Percentiles rank a stretch among this genome's conserved stretches.
Evolutionary conservation across 257 asterid species (phyloP).

Genomic region (Rauvolfia tetraphylla): DNA sequence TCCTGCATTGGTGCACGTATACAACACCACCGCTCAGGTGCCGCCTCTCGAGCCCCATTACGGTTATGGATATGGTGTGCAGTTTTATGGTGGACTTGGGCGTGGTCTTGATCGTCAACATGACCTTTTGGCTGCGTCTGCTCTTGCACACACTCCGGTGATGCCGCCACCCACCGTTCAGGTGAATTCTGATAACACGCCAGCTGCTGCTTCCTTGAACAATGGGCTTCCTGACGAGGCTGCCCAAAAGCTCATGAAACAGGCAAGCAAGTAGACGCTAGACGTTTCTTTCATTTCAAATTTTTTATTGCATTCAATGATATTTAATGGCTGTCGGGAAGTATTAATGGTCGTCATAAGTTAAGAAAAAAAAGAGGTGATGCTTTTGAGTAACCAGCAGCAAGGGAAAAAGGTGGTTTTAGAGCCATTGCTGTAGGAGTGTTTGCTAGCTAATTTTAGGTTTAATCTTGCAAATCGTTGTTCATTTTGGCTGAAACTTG

Average conservation of each 20-base stretch:
- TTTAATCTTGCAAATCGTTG: not conserved
- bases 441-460: not conserved
- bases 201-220: slow-evolving; percentile 25
- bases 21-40: slow-evolving; percentile 1
- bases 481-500: not conserved
- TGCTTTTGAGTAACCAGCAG: not conserved
- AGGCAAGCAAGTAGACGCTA: slow-evolving; percentile 34
- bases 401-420: not conserved
- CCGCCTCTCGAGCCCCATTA: not conserved
- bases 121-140: slow-evolving; percentile 19
- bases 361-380: not conserved
- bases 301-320: not conserved
- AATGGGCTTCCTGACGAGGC: slow-evolving; percentile 50
- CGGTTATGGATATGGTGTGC: slow-evolving; percentile 6
- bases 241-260: slow-evolving; percentile 60
- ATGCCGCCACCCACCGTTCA: slow-evolving; percentile 7
- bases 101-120: slow-evolving; percentile 16
- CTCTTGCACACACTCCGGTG: not conserved
- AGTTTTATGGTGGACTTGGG: slow-evolving; percentile 15
- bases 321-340: not conserved
- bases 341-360: not conserved
- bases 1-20: slow-evolving; percentile 16
- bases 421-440: not conserved
- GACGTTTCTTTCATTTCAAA: not conserved
- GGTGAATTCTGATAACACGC: slow-evolving; percentile 28